phyloP scores from a whole-genome alignment of 768 basidiomycete species.

The Phlebiopsis gigantea region DNA sequence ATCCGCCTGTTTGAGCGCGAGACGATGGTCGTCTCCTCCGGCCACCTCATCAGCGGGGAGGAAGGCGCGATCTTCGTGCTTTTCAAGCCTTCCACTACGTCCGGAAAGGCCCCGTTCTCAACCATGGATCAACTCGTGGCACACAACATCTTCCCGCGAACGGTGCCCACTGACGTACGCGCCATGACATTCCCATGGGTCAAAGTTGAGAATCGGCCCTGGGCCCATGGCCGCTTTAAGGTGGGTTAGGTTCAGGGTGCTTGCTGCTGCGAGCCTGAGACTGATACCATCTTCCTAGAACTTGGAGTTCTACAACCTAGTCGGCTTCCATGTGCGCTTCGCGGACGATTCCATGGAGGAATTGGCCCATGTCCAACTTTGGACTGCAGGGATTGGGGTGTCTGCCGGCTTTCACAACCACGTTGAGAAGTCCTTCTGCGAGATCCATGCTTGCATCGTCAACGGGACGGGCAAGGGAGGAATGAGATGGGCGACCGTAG shows the following conservation, averaged over 20 bases:
- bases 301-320: constrained; percentile 27
- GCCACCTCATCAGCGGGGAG: not conserved
- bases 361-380: constrained; percentile 24
- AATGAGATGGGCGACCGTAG: constrained; percentile 9
- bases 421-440: constrained; percentile 11
- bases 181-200: constrained; percentile 22
- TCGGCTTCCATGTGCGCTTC: constrained; percentile 25
- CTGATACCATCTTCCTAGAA: constrained; percentile 11
- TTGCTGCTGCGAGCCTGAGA: not conserved
- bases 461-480: constrained; percentile 8
- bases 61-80: constrained; percentile 17
- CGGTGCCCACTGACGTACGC: constrained; percentile 15
- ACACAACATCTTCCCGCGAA: constrained; percentile 12
- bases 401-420: constrained; percentile 13
- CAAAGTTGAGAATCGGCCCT: constrained; percentile 21
- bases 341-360: constrained; percentile 21
- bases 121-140: constrained; percentile 20
- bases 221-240: constrained; percentile 19
- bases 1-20: not conserved
- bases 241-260: constrained; percentile 2
- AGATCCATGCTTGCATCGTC: constrained; percentile 11
- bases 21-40: constrained; percentile 4
- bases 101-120: constrained; percentile 14
- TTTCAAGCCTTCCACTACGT: constrained; percentile 9
- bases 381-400: constrained; percentile 18